Conservation (phyloP, 2,329 filamentous ascomycete genomes). For the Zymoseptoria passerinii region DNA sequence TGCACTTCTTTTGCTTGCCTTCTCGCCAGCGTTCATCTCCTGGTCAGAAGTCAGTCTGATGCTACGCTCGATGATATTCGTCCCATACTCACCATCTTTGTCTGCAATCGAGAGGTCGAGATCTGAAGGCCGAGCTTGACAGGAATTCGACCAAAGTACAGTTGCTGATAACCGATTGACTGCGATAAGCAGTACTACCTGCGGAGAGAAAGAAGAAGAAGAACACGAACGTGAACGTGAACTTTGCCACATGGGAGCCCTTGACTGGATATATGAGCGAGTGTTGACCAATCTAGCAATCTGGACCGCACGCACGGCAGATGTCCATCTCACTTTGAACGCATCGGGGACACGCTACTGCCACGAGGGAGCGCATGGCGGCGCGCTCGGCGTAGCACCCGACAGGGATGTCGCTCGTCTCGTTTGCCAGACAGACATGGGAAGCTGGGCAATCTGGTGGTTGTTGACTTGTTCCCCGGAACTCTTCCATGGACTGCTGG, state of each 20-base stretch:
- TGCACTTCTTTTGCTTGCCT: constrained; percentile 2
- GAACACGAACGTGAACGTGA: background rate
- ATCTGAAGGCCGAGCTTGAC: background rate
- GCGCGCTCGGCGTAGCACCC: background rate
- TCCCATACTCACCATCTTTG: background rate
- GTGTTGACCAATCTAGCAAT: background rate
- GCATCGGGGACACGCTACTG: background rate
- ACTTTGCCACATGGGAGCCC: background rate
- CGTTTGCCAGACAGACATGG: background rate
- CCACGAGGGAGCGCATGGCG: background rate
- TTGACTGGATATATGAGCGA: background rate
- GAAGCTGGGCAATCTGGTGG: background rate
- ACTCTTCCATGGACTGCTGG: no score
- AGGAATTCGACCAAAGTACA: background rate
- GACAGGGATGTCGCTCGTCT: background rate
- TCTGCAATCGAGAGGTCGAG: background rate
- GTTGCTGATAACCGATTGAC: background rate
- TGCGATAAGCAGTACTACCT: no score
- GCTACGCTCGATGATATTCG: background rate
- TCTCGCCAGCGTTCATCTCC: constrained; percentile 17
- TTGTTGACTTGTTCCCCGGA: background rate
- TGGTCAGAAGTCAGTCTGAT: background rate
- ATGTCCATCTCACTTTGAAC: background rate
- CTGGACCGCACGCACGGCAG: background rate
- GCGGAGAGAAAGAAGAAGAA: background rate